These are phyloP conservation scores for Candida jianshihensis DNA, from an alignment of 805 yeast genomes.

Conservation along the genomic window DNA sequence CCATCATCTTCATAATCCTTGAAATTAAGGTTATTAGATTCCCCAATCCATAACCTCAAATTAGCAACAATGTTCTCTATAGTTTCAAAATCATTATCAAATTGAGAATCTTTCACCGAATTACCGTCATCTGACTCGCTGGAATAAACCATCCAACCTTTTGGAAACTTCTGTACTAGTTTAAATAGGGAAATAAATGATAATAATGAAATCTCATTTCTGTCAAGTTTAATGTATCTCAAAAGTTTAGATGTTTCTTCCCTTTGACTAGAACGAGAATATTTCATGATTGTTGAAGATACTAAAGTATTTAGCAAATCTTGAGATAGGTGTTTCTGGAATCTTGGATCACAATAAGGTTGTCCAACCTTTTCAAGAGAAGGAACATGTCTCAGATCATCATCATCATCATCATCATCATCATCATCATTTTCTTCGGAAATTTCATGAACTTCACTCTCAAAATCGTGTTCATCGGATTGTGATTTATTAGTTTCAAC, in stretches of 20 bases:
- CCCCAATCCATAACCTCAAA: conserved; percentile 26
- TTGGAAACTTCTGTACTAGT: conserved; percentile 20
- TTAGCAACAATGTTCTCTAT: conserved; percentile 19
- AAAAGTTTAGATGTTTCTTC: conserved; percentile 12
- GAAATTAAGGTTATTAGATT: conserved; percentile 15
- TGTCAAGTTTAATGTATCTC: conserved; percentile 13
- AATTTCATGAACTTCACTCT: conserved; percentile 4
- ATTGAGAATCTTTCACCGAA: neutral
- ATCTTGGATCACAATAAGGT: conserved; percentile 9
- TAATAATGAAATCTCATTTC: conserved; percentile 17
- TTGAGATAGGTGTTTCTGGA: conserved; percentile 15
- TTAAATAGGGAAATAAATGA: conserved; percentile 23
- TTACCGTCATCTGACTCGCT: neutral
- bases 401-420: conserved; percentile 6
- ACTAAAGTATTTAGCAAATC: conserved; percentile 21
- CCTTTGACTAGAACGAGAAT: conserved; percentile 11
- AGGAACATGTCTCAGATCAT: no score
- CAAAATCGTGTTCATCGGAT: neutral
- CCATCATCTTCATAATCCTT: conserved; percentile 19
- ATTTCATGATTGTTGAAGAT: conserved; percentile 18
- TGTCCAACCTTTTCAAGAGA: no score
- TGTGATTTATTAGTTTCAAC: neutral
- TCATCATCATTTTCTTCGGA: conserved; percentile 6
- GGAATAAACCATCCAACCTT: conserved; percentile 13
- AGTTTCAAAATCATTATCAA: conserved; percentile 7